Conservation (phyloP, 1,284 basidiomycete species). For the Fomitopsis palustris region DNA sequence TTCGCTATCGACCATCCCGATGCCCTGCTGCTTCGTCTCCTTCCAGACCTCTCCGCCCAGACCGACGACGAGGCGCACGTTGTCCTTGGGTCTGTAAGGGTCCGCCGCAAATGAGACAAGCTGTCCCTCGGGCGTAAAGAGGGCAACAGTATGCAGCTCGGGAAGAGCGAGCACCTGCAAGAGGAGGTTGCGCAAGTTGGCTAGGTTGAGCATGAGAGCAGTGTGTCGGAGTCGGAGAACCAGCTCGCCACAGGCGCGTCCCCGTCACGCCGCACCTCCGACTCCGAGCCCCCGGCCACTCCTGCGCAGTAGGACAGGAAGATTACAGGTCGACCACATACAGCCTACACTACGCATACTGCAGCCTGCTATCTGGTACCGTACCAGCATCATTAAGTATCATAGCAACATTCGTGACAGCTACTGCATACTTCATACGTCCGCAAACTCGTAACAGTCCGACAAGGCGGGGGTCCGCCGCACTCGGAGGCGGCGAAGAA, state of each 20-base stretch:
- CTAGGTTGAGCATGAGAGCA: constrained; percentile 52
- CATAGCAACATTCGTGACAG: background rate
- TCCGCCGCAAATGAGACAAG: constrained; percentile 55
- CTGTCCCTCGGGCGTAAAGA: constrained; percentile 61
- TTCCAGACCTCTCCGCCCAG: constrained; percentile 72
- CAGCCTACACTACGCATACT: background rate
- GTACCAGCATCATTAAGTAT: background rate
- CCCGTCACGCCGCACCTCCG: background rate
- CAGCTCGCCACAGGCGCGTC: background rate
- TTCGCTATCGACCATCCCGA: constrained; percentile 73
- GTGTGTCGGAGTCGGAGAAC: background rate
- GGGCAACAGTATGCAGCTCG: constrained; percentile 54
- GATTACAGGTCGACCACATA: background rate
- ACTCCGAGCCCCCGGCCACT: constrained; percentile 2
- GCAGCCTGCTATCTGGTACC: background rate
- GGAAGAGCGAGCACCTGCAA: constrained; percentile 51
- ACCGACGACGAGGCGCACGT: constrained; percentile 66
- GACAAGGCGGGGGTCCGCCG: background rate
- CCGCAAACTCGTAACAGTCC: background rate
- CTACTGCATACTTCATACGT: constrained; percentile 1
- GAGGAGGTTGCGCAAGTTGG: constrained; percentile 56
- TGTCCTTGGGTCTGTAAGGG: constrained; percentile 57
- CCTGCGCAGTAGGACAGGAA: background rate
- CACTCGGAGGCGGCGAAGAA: constrained; percentile 9
- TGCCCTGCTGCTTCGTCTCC: constrained; percentile 57